phyloP scores from a whole-genome alignment of 106 monocot genomes.

The Amphibolis antarctica region DNA sequence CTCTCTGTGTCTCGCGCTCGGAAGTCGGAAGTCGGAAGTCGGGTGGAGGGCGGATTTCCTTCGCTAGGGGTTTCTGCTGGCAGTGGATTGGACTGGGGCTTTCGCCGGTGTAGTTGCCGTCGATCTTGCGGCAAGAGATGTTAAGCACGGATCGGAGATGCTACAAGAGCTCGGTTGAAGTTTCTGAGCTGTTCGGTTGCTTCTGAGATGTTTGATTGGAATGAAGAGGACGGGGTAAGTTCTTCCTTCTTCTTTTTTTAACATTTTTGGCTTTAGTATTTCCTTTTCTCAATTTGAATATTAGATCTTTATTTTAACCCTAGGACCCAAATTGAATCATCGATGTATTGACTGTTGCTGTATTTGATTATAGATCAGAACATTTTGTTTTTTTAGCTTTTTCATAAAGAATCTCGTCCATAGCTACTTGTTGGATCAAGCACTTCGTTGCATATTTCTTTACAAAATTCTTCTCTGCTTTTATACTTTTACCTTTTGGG shows the following conservation, averaged over 20 bases:
- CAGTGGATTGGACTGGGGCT: background rate
- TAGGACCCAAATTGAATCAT: no score
- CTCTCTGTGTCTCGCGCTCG: no score
- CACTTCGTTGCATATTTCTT: no score
- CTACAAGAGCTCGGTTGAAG: background rate
- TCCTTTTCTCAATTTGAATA: background rate
- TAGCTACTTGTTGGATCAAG: no score
- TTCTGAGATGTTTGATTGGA: conserved; percentile 7
- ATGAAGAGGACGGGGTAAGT: conserved; percentile 3
- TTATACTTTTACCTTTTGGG: no score
- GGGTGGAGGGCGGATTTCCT: no score
- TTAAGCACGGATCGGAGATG: background rate
- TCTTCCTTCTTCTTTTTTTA: background rate
- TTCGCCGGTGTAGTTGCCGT: background rate
- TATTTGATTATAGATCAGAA: background rate
- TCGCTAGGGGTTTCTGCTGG: no score
- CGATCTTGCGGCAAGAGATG: background rate
- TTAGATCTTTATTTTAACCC: background rate
- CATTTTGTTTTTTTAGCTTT: no score
- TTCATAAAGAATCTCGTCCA: no score
- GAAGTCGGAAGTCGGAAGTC: no score
- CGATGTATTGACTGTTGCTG: background rate
- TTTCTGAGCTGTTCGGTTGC: background rate
- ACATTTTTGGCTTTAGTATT: background rate
- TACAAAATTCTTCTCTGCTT: no score